Evolutionary conservation across 768 basidiomycete species (phyloP), one percentile per base, ranked within the genome.

Genomic region (Trametes cubensis): DNA sequence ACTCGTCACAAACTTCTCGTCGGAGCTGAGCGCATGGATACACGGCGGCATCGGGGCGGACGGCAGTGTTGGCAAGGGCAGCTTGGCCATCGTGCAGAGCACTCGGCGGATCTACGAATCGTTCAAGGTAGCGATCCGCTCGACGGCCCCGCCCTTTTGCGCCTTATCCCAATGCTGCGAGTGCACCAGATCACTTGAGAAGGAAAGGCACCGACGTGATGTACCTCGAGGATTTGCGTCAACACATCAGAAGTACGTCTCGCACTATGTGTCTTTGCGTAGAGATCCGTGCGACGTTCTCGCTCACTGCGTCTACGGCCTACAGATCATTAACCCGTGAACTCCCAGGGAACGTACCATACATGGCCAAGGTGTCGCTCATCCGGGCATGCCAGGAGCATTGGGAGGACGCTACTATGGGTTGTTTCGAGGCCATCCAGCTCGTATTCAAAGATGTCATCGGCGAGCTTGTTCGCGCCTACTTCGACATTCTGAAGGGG

Each of bases 331-430:
- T 49, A 8, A 86, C 88, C 0, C 83, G 88, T 4, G 88, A 91
- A 67, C 79, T 90, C 0, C 88, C 87, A 0, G 85, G 82, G 2
- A 79, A 81, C 58, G 85, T 82, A 57, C 87, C 87, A 0, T 90
- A 84, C 40, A 48, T 66, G 10, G 68, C 73, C 20, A 72, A 61
- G 28, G 56, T 66, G 42, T 42, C 65, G 14, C 67, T 65, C 44
- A 71, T 75, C 20, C 15, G 23, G 1, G n/a, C 46, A 3, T 51
- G 68, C 13, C 62, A 71, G n/a, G 0, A 47, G 15, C 6, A 20
- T 10, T 73, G 72, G 71, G 44, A 55, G 11, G 23, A 10, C 0
- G 69, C 73, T 0, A 62, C 71, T 4, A 23, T 51, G 10, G 40
- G 21, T 3, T 62, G 70, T 44, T 71, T 73, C 48, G 64, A 70